These are phyloP conservation scores for Diaporthe batatas DNA, from an alignment of 2,329 filamentous ascomycete species.

Conservation along the genomic window DNA sequence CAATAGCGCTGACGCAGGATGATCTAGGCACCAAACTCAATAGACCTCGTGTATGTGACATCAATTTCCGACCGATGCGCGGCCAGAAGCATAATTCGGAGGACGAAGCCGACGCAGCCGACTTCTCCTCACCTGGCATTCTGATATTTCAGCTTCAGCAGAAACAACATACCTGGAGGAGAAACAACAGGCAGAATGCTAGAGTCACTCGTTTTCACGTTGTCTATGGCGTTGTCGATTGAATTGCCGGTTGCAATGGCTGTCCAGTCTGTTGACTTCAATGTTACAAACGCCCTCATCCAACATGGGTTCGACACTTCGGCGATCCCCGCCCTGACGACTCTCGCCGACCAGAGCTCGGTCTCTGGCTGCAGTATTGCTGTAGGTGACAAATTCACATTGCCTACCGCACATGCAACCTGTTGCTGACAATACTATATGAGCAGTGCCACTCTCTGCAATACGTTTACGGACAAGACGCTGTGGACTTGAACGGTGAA, in stretches of 20 bases:
- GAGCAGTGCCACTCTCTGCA: constrained; percentile 39
- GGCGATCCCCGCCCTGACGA: constrained; percentile 36
- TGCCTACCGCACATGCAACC: no score
- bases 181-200: neutral
- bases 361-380: neutral
- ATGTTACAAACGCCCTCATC: constrained; percentile 41
- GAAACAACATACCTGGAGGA: neutral
- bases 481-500: constrained; percentile 32
- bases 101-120: no score
- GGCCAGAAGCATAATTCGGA: no score
- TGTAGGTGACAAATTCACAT: neutral
- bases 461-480: constrained; percentile 32
- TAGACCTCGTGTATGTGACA: neutral
- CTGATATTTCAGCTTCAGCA: no score
- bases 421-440: rapidly evolving
- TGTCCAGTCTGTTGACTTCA: constrained; percentile 36
- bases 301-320: constrained; percentile 41
- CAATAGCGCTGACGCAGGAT: neutral
- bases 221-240: neutral
- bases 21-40: neutral
- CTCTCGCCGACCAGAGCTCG: constrained; percentile 24
- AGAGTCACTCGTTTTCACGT: neutral
- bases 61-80: neutral
- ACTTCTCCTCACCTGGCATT: no score
- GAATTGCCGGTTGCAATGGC: neutral